A percentile compares a stretch with the other conserved stretches of the same genome.
Conservation (phyloP, 139 green algal species). For the Choricystis sp. region DNA sequence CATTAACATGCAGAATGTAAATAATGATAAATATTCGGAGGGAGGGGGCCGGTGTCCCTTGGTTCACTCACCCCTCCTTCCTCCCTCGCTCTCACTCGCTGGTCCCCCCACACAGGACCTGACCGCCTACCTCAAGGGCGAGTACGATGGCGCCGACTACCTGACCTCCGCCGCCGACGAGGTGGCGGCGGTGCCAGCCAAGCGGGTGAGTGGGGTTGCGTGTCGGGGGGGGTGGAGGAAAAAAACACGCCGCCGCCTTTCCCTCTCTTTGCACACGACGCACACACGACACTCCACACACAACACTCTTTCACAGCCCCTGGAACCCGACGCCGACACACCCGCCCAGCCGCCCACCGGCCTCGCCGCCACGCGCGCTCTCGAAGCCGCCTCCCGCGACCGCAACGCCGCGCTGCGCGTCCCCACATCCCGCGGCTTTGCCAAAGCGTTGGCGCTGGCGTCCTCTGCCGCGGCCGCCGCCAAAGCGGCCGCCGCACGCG, state of each 20-base stretch:
- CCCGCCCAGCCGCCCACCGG: too few species aligned
- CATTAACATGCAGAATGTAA: too few species aligned
- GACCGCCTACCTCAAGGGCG: not conserved
- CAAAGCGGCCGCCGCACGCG: not conserved
- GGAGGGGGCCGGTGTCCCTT: too few species aligned
- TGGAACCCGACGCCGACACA: too few species aligned
- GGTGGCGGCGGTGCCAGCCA: too few species aligned
- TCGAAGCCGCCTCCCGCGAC: conserved; percentile 2
- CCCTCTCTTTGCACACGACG: not conserved
- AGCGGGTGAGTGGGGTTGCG: too few species aligned
- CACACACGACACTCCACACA: not conserved
- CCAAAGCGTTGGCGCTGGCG: not conserved
- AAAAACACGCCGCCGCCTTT: too few species aligned
- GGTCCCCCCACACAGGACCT: not conserved
- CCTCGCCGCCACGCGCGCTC: not conserved
- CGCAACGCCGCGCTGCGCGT: conserved; percentile 12
- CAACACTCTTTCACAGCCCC: too few species aligned
- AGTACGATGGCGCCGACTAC: too few species aligned
- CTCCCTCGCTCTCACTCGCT: not conserved
- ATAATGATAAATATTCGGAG: too few species aligned
- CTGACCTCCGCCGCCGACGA: too few species aligned
- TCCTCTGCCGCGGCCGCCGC: not conserved
- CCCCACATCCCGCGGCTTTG: not conserved
- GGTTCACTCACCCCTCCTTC: not conserved
- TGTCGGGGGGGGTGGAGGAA: too few species aligned